Base-by-base conservation (phyloP, 148 eudicot species). In the Rhododendron molle region DNA sequence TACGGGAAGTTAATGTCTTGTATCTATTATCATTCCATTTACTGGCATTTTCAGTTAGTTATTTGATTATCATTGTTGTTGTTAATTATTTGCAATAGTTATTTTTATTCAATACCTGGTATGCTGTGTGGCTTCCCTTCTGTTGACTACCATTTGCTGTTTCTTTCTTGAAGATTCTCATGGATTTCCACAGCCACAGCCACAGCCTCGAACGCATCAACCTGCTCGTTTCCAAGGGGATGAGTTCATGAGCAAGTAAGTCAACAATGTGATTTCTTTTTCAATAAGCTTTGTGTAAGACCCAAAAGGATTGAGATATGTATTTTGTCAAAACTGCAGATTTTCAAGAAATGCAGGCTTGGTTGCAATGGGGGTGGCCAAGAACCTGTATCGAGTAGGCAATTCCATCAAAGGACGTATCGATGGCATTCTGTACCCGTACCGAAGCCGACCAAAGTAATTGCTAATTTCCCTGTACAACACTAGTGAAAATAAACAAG, bases 291-390 rank as follows among this genome's bases (percentile, higher is more conserved):
- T 8, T 62, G 13, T 11, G 26, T 81, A 7, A 54, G 4, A 62
- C 15, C 15, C 26, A 43, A 7, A 8, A 11, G 60, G 47, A 72
- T 81, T 16, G 43, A 82, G 40, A 9, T 14, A 20, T 86, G 3
- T 30, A 5, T 73, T 56, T 40, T n/a, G 38, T 36, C n/a, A 26
- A n/a, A 82, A 74, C 83, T 84, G 88, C 96, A 96, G 99, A 85
- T 96, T 94, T 84, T 87, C 93, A 20, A 90, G 99, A 87, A 96
- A 95, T 65, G 97, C 98, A 47, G 88, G 87, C 60, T 84, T 96
- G 76, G 98, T 96, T 84, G 99, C 96, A 38, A 90, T 90, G 80
- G 98, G 99, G 79, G 99, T 96, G 73, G 96, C 89, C 32, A 95
- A 94, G 92, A 95, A 96, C 89, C 78, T 94, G 91, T 88, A 90